Evolutionary conservation across 2,329 filamentous ascomycete species (phyloP), one percentile per base, ranked within the genome.

Genomic region (Penicillium sp.): DNA sequence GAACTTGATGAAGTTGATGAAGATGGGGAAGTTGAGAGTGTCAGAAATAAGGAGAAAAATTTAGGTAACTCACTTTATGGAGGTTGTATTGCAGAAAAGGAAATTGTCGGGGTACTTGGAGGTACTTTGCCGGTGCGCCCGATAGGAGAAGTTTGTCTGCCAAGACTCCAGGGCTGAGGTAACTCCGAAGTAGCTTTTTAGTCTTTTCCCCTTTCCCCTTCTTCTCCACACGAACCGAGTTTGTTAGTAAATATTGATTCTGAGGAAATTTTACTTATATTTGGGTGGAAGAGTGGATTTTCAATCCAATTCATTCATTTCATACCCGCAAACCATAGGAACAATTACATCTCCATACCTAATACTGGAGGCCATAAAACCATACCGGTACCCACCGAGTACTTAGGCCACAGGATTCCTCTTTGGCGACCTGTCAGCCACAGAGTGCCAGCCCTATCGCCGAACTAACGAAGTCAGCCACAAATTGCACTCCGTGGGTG

Each of bases 391-490:
- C 38, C 38, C 6, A 13, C 23, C 6, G 6, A 10, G 25, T 32
- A 42, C 47, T 32, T 50, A n/a, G 34, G 34, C 42, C 50, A 18
- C 34, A 54, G 46, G 7, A 32, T 38, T 16, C 18, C 3, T n/a
- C 8, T 47, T 16, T 29, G 23, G 23, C 23, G 21, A 42, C n/a
- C 23, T 15, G 15, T 25, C 53, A 62, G 56, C 60, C 58, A 58
- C 50, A 58, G 18, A 18, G 34, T 37, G 21, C 56, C 60, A 62
- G 58, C 61, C 59, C 57, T 62, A 64, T 52, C 42, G 50, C 18
- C 9, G 23, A 50, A 48, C 46, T 35, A 32, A 55, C 40, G 35
- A 34, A 53, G 46, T 57, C 55, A 64, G 61, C 61, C 61, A 64
- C 61, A 57, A 18, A 27, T 46, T 21, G 13, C 51, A n/a, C 46